Conservation (phyloP, 805 yeast genomes). For the Ogataea angusta region DNA sequence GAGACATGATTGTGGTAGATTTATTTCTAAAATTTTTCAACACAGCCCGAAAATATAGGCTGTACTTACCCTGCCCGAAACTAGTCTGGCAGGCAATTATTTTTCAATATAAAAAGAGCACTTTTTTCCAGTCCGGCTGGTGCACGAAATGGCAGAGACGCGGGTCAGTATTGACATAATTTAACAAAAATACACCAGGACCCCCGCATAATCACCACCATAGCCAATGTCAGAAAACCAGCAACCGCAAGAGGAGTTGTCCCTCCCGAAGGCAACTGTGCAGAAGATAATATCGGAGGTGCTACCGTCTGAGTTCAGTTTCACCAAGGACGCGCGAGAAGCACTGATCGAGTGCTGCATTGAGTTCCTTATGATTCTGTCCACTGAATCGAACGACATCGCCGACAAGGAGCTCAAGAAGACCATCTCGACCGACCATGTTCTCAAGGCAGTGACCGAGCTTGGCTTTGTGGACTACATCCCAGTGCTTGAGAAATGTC, state of each 20-base stretch:
- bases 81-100: neutral
- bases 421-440: slow-evolving; percentile 96
- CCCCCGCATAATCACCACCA: neutral
- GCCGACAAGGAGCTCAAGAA: slow-evolving; percentile 96
- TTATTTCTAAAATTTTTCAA: slow-evolving; percentile 15
- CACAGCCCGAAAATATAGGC: slow-evolving; percentile 10
- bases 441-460: slow-evolving; percentile 80
- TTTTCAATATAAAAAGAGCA: slow-evolving; percentile 4
- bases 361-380: slow-evolving; percentile 90
- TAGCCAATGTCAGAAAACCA: slow-evolving; percentile 22
- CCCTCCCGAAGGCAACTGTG: slow-evolving; percentile 71
- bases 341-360: slow-evolving; percentile 95
- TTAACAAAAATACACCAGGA: neutral
- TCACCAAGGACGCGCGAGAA: slow-evolving; percentile 91
- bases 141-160: slow-evolving; percentile 11
- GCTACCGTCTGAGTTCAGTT: slow-evolving; percentile 80
- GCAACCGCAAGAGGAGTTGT: slow-evolving; percentile 32
- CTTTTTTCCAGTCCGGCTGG: slow-evolving; percentile 3
- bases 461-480: slow-evolving; percentile 85
- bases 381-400: slow-evolving; percentile 91
- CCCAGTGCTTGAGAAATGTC: slow-evolving; percentile 72
- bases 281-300: slow-evolving; percentile 92
- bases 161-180: slow-evolving; percentile 4
- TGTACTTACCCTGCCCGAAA: neutral
- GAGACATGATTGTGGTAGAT: slow-evolving; percentile 6